Evolutionary conservation across 2,329 filamentous ascomycete genomes (phyloP).

Genomic region (Botrytis elliptica): DNA sequence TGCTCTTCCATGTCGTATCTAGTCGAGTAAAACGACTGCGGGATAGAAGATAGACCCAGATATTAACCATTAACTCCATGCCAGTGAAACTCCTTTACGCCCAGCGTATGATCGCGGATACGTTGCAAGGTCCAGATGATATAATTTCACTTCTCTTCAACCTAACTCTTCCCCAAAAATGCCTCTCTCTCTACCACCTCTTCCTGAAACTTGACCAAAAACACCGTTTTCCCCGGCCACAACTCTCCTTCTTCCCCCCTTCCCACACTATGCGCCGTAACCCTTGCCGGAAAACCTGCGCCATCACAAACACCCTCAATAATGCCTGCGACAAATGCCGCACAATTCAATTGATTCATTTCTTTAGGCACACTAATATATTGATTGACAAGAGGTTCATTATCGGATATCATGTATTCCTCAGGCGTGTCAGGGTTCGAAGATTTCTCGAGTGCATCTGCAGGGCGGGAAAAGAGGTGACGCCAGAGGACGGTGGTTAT

Average conservation of each 20-base stretch:
- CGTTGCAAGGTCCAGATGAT: conserved; percentile 1
- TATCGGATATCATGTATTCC: conserved; percentile 99
- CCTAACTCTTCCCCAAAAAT: conserved; percentile 61
- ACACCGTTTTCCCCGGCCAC: conserved; percentile 96
- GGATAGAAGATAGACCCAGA: not conserved
- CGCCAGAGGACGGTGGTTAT: conserved; percentile 91
- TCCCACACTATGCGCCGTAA: conserved; percentile 81
- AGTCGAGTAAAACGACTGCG: conserved; percentile 1
- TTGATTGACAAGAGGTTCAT: conserved; percentile 92
- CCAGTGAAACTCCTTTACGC: conserved; percentile 1
- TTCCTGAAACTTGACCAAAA: conserved; percentile 87
- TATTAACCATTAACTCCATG: conserved; percentile 2
- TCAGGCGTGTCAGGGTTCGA: conserved; percentile 78
- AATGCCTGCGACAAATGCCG: conserved; percentile 90
- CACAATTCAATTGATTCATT: conserved; percentile 95
- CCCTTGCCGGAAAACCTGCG: conserved; percentile 81
- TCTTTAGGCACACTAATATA: conserved; percentile 92
- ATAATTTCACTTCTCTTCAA: not conserved
- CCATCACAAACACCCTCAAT: conserved; percentile 96
- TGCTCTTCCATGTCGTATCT: not conserved
- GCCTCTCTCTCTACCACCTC: conserved; percentile 90
- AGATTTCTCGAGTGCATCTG: conserved; percentile 89
- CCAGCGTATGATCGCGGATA: not conserved
- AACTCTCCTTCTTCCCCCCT: conserved; percentile 64
- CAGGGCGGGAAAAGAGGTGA: conserved; percentile 85